These are phyloP conservation scores for Colletotrichum sp. DNA, from an alignment of 2,329 filamentous ascomycete genomes.

Conservation along the genomic window DNA sequence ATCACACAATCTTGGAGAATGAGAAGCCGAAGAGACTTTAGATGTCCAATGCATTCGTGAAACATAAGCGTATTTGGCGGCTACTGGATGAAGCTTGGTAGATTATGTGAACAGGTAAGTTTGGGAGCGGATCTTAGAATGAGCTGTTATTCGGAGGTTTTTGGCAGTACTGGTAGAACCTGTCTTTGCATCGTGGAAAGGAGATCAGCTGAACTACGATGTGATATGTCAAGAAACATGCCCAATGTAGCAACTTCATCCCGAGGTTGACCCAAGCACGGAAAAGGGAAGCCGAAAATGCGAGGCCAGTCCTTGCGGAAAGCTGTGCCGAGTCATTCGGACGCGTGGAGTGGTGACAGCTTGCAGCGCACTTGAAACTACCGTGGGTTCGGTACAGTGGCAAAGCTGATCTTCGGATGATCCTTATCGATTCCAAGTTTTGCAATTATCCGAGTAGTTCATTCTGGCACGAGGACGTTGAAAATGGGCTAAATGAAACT, in stretches of 20 bases:
- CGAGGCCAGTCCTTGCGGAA: not conserved
- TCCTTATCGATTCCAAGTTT: not conserved
- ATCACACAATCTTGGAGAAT: not conserved
- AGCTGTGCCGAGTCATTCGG: not conserved
- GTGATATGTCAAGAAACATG: not conserved
- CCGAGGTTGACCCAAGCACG: not conserved
- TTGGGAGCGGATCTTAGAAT: not conserved
- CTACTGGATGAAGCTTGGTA: not conserved
- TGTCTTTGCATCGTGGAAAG: not conserved
- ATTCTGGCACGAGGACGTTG: not conserved
- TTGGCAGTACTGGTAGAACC: not conserved
- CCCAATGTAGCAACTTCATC: not conserved
- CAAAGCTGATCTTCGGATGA: not conserved
- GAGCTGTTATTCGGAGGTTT: not conserved
- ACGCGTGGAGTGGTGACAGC: not conserved
- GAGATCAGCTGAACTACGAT: not conserved
- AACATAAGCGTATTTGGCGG: not conserved
- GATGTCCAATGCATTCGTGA: not conserved
- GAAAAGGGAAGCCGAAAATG: not conserved
- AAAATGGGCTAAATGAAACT: not conserved
- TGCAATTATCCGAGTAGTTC: not conserved
- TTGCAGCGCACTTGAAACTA: not conserved
- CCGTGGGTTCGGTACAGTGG: not conserved
- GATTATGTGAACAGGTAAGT: not conserved
- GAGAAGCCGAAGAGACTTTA: not conserved